Evolutionary conservation across 2,329 filamentous ascomycete genomes (phyloP).

Genomic region (Phaeosphaeria sp.): DNA sequence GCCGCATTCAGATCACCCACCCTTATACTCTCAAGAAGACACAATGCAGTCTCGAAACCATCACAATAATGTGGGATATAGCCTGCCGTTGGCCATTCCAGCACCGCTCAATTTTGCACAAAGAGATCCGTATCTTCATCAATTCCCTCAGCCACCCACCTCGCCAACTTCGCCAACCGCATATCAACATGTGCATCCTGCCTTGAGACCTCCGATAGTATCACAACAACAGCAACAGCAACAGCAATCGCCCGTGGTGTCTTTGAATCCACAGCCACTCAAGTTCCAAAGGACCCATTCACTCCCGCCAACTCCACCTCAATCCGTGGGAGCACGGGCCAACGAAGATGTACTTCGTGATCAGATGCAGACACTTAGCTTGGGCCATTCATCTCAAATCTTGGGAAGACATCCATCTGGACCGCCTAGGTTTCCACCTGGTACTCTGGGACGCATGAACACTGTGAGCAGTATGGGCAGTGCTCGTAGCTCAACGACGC

Average conservation of each 20-base stretch:
- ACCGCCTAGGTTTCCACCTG: constrained; percentile 7
- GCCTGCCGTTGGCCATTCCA: constrained; percentile 3
- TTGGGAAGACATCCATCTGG: constrained; percentile 7
- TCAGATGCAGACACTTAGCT: constrained; percentile 17
- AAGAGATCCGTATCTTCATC: constrained; percentile 2
- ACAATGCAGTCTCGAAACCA: constrained; percentile 3
- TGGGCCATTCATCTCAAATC: constrained; percentile 5
- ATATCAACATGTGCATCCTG: neutral
- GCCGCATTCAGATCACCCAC: constrained; percentile 1
- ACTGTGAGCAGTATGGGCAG: constrained; percentile 19
- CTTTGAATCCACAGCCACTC: constrained; percentile 15
- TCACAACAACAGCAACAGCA: neutral
- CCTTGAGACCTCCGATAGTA: constrained; percentile 3
- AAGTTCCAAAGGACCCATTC: constrained; percentile 12
- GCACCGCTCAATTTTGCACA: constrained; percentile 5
- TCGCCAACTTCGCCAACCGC: neutral
- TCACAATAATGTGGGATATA: neutral
- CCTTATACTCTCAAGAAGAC: constrained; percentile 2
- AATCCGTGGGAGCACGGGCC: constrained; percentile 15
- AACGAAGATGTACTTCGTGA: constrained; percentile 18
- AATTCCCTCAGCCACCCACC: constrained; percentile 6
- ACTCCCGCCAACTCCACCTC: constrained; percentile 19
- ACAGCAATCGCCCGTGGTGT: neutral
- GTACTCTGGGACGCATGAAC: constrained; percentile 12
- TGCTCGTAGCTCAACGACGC: constrained; percentile 8